Conservation (phyloP, 805 yeast genomes). For the Wickerhamia fluorescens region DNA sequence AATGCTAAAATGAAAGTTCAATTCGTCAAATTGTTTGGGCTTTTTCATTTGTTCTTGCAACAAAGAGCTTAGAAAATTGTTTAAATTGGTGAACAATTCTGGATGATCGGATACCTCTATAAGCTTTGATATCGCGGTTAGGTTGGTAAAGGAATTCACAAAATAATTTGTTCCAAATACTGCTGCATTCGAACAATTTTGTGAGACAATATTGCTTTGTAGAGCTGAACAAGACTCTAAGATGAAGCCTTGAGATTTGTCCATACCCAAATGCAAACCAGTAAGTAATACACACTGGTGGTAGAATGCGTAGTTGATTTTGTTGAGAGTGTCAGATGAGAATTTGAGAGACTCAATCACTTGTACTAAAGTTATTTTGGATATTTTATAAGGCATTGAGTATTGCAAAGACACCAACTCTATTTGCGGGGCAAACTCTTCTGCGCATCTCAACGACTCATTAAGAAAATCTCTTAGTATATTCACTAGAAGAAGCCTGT, state of each 20-base stretch:
- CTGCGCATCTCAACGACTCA: slow-evolving; percentile 8
- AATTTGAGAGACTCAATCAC: slow-evolving; percentile 10
- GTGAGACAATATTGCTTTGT: slow-evolving; percentile 2
- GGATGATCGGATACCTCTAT: slow-evolving; percentile 4
- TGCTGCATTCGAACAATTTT: slow-evolving; percentile 20
- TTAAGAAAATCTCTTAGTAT: slow-evolving; percentile 20
- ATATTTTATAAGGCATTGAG: slow-evolving; percentile 8
- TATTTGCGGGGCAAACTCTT: slow-evolving; percentile 9
- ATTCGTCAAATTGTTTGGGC: slow-evolving; percentile 16
- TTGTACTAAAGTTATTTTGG: slow-evolving; percentile 9
- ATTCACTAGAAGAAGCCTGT: slow-evolving; percentile 15
- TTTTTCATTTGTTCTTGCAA: slow-evolving; percentile 6
- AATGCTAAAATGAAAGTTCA: slow-evolving; percentile 19
- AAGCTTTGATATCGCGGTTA: slow-evolving; percentile 8
- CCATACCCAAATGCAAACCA: slow-evolving; percentile 20
- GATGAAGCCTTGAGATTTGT: slow-evolving; percentile 21
- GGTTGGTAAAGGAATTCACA: slow-evolving; percentile 16
- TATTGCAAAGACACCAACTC: slow-evolving; percentile 18
- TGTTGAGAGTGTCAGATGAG: slow-evolving; percentile 5
- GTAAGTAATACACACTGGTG: slow-evolving; percentile 23
- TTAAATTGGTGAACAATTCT: slow-evolving; percentile 8
- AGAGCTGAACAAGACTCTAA: slow-evolving; percentile 9
- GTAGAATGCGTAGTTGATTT: slow-evolving; percentile 13
- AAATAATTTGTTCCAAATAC: slow-evolving; percentile 15
- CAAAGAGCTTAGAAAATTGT: slow-evolving; percentile 12